Conservation (phyloP, 768 basidiomycete genomes). For the Lanmaoa rubissima region DNA sequence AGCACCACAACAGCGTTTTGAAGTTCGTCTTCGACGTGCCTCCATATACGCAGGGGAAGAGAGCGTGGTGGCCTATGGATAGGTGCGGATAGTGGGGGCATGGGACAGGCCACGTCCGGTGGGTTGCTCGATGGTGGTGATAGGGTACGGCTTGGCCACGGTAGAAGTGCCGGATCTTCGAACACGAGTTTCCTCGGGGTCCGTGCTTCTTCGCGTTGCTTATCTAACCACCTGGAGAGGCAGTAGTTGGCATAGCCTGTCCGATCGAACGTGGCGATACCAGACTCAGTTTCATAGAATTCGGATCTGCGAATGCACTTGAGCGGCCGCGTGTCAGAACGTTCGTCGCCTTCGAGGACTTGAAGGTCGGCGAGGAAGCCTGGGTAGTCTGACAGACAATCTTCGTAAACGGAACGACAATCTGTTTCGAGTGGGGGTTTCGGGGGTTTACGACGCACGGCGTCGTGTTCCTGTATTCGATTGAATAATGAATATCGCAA, state of each 20-base stretch:
- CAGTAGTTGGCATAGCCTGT: slow-evolving; percentile 27
- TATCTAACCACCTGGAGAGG: slow-evolving; percentile 27
- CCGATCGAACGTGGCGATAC: slow-evolving; percentile 26
- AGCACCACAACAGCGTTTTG: slow-evolving; percentile 28
- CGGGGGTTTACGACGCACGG: background rate
- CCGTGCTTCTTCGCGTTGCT: slow-evolving; percentile 22
- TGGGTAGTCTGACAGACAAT: slow-evolving; percentile 24
- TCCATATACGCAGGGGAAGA: slow-evolving; percentile 14
- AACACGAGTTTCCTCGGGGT: slow-evolving; percentile 19
- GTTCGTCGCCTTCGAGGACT: slow-evolving; percentile 15
- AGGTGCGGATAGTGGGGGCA: background rate
- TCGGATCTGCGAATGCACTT: slow-evolving; percentile 17
- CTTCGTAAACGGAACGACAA: slow-evolving; percentile 27
- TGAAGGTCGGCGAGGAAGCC: slow-evolving; percentile 19
- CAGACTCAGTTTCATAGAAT: slow-evolving; percentile 31
- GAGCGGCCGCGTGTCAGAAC: slow-evolving; percentile 3
- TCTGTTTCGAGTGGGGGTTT: slow-evolving; percentile 13
- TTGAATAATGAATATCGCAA: background rate
- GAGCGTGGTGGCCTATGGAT: slow-evolving; percentile 7
- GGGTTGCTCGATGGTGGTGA: slow-evolving; percentile 3
- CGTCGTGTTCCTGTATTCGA: slow-evolving; percentile 13
- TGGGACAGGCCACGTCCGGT: background rate
- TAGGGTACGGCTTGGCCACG: slow-evolving; percentile 21
- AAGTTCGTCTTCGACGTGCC: slow-evolving; percentile 26
- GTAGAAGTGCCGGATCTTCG: slow-evolving; percentile 18